These are phyloP conservation scores for Penicillium corylophilum DNA, from an alignment of 2,329 filamentous ascomycete genomes.

Conservation along the genomic window DNA sequence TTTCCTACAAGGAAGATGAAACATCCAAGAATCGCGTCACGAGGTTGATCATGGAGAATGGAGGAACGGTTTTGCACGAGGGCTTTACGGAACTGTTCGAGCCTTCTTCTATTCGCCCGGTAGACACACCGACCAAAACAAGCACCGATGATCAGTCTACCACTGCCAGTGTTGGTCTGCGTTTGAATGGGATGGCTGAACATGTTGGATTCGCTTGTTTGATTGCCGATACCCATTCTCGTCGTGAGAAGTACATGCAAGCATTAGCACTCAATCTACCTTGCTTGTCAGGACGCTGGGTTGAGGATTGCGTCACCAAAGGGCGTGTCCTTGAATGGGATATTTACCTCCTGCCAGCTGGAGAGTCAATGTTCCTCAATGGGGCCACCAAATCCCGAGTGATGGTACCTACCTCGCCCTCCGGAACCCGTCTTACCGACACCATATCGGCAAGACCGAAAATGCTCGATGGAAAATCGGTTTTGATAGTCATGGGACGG, in stretches of 20 bases:
- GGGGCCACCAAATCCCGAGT: constrained; percentile 75
- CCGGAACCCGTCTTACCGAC: constrained; percentile 55
- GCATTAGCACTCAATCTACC: constrained; percentile 86
- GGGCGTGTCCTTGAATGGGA: constrained; percentile 68
- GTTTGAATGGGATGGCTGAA: constrained; percentile 54
- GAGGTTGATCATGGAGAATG: constrained; percentile 65
- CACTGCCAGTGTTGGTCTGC: constrained; percentile 40
- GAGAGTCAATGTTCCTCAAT: constrained; percentile 72
- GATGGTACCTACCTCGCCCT: constrained; percentile 61
- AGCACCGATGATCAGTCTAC: constrained; percentile 13
- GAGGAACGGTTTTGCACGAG: constrained; percentile 67
- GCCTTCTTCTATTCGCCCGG: constrained; percentile 29
- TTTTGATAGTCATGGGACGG: constrained; percentile 71
- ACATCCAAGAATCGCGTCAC: constrained; percentile 59
- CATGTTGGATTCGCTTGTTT: constrained; percentile 75
- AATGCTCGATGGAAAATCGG: constrained; percentile 62
- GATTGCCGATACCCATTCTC: constrained; percentile 80
- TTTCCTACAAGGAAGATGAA: constrained; percentile 66
- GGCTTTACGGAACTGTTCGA: constrained; percentile 84
- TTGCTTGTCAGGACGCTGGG: constrained; percentile 79
- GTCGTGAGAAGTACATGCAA: constrained; percentile 90
- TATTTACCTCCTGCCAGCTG: constrained; percentile 81
- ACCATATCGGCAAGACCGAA: constrained; percentile 62
- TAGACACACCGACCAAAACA: constrained; percentile 31
- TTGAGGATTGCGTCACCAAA: constrained; percentile 67